phyloP scores from a whole-genome alignment of 192 early-diverging fungal genomes.

The Gonapodya sp. region DNA sequence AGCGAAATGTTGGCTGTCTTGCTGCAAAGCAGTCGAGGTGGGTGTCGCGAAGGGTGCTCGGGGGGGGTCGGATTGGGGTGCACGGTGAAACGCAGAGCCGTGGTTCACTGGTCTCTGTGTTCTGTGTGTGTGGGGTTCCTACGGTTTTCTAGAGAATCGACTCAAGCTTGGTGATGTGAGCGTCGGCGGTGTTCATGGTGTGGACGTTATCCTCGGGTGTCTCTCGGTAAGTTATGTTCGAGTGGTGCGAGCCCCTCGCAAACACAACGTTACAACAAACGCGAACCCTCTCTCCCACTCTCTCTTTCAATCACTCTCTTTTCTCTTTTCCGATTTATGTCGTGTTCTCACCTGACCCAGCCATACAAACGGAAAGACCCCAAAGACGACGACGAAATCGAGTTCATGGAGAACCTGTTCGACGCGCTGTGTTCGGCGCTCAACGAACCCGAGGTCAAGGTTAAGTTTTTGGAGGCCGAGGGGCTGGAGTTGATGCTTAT shows the following conservation, averaged over 20 bases:
- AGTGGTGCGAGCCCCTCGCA: neutral
- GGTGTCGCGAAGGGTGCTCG: too few relatives aligned
- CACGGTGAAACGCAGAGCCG: too few relatives aligned
- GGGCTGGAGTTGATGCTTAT: slow-evolving; percentile 88
- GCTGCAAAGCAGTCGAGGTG: slow-evolving; percentile 47
- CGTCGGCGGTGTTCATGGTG: slow-evolving; percentile 26
- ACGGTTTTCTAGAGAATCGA: slow-evolving; percentile 29
- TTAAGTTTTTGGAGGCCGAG: slow-evolving; percentile 65
- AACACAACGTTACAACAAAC: neutral
- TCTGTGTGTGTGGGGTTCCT: neutral
- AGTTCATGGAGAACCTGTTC: slow-evolving; percentile 88
- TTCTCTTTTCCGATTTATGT: too few relatives aligned
- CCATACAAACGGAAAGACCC: slow-evolving; percentile 62
- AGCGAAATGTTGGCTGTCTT: slow-evolving; percentile 80
- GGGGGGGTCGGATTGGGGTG: too few relatives aligned
- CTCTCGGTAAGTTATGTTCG: slow-evolving; percentile 32
- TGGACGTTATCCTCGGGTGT: slow-evolving; percentile 63
- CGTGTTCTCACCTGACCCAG: slow-evolving; percentile 20
- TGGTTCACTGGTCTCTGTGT: too few relatives aligned
- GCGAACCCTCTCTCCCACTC: too few relatives aligned
- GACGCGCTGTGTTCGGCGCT: slow-evolving; percentile 68
- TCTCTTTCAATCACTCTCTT: too few relatives aligned
- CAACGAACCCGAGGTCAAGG: slow-evolving; percentile 57
- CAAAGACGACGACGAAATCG: slow-evolving; percentile 70
- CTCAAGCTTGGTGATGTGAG: slow-evolving; percentile 28